These are phyloP conservation scores for Backusella mclennaniae DNA, from an alignment of 192 early-diverging fungal species.

Conservation along the genomic window DNA sequence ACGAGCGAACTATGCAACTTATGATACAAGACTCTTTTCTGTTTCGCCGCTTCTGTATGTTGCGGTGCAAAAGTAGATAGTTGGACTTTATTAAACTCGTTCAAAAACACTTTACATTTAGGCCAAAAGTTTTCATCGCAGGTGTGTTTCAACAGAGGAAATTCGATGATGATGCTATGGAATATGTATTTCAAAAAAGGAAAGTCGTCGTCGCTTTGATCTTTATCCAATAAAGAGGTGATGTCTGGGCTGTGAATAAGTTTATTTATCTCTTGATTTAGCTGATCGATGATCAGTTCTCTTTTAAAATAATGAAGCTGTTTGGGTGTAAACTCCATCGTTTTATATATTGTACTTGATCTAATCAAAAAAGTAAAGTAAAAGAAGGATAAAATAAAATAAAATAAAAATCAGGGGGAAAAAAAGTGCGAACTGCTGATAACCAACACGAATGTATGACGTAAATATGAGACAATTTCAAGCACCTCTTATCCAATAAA, in stretches of 20 bases:
- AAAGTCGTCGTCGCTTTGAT: slow-evolving; percentile 36
- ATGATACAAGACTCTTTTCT: slow-evolving; percentile 26
- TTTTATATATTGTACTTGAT: neutral
- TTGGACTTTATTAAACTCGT: slow-evolving; percentile 40
- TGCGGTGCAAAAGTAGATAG: slow-evolving; percentile 20
- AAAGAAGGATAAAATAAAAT: neutral
- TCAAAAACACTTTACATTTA: slow-evolving; percentile 44
- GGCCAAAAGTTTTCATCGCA: slow-evolving; percentile 41
- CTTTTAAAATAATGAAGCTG: slow-evolving; percentile 56
- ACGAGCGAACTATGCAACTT: slow-evolving; percentile 27
- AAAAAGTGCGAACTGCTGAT: neutral
- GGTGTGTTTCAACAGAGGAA: slow-evolving; percentile 46
- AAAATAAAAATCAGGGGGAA: neutral
- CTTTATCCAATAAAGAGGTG: slow-evolving; percentile 17
- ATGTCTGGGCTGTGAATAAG: slow-evolving; percentile 18
- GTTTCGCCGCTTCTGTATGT: neutral
- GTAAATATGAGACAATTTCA: neutral
- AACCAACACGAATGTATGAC: neutral
- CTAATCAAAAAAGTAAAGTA: neutral
- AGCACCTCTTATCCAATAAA: neutral
- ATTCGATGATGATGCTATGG: slow-evolving; percentile 40
- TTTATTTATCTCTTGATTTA: slow-evolving; percentile 41
- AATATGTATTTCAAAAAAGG: slow-evolving; percentile 50
- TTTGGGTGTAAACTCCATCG: slow-evolving; percentile 28
- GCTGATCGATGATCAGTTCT: slow-evolving; percentile 44